A percentile compares a stretch with the other conserved stretches of the same genome.
phyloP scores from a whole-genome alignment of 768 basidiomycete genomes.

The Asterophora parasitica region DNA sequence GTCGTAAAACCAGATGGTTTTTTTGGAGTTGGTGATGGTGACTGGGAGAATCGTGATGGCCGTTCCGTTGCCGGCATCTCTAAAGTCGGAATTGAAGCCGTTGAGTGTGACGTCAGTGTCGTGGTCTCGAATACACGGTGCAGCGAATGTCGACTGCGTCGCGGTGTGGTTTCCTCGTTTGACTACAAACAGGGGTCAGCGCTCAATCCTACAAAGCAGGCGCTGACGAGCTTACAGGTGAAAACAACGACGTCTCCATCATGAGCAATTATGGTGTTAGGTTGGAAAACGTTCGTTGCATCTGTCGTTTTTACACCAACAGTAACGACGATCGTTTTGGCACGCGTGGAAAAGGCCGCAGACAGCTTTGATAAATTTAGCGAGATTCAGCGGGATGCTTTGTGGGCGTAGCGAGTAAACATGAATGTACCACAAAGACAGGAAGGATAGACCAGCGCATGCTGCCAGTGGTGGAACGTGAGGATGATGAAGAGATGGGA shows the following conservation, averaged over 20 bases:
- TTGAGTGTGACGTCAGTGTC: conserved; percentile 44
- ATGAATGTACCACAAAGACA: conserved; percentile 5
- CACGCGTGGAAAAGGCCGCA: conserved; percentile 14
- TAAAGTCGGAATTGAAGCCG: conserved; percentile 54
- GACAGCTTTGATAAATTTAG: background rate
- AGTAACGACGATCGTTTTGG: conserved; percentile 38
- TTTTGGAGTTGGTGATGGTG: conserved; percentile 37
- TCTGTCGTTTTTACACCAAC: conserved; percentile 46
- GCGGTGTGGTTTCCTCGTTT: conserved; percentile 49
- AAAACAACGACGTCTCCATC: conserved; percentile 49
- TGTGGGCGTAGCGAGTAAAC: background rate
- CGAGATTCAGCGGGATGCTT: too few relatives aligned
- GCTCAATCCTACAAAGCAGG: background rate
- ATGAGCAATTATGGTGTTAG: conserved; percentile 37
- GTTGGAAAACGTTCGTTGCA: conserved; percentile 41
- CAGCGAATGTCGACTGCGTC: conserved; percentile 51
- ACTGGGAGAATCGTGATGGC: conserved; percentile 41
- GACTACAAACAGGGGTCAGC: conserved; percentile 27
- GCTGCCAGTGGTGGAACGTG: background rate
- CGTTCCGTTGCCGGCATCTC: conserved; percentile 43
- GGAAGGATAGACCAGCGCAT: conserved; percentile 4
- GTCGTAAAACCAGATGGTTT: conserved; percentile 61
- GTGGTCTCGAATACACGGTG: conserved; percentile 51
- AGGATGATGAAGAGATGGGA: background rate
- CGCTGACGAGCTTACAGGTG: conserved; percentile 39